These are phyloP conservation scores for Phoma sp. DNA, from an alignment of 2,329 filamentous ascomycete species.

Conservation along the genomic window DNA sequence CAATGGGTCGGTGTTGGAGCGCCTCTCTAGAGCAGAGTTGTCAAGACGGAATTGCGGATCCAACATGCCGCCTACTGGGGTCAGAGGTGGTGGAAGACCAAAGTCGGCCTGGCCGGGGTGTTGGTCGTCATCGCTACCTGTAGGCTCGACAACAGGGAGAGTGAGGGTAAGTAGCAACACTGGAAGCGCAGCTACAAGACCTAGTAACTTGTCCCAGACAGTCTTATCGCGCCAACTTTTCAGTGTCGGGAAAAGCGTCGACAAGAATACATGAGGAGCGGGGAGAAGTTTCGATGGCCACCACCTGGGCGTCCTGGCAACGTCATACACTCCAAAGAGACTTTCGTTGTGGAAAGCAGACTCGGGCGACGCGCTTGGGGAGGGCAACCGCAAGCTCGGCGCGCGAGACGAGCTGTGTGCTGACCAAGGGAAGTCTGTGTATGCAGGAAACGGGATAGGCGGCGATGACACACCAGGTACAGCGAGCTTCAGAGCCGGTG, in stretches of 20 bases:
- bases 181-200: slow-evolving; percentile 82
- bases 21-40: slow-evolving; percentile 2
- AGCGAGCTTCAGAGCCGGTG: slow-evolving; percentile 48
- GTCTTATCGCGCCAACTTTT: slow-evolving; percentile 80
- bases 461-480: slow-evolving; percentile 52
- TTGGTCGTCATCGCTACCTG: slow-evolving; percentile 51
- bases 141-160: slow-evolving; percentile 83
- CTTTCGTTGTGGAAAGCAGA: slow-evolving; percentile 57
- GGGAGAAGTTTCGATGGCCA: slow-evolving; percentile 82
- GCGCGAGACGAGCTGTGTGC: slow-evolving; percentile 53
- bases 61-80: slow-evolving; percentile 23
- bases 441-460: slow-evolving; percentile 71
- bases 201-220: slow-evolving; percentile 83
- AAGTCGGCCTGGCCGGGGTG: slow-evolving; percentile 35
- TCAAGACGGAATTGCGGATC: slow-evolving; percentile 26
- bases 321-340: slow-evolving; percentile 47
- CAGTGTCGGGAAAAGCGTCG: slow-evolving; percentile 86
- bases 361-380: slow-evolving; percentile 56
- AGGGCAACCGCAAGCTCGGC: slow-evolving; percentile 63
- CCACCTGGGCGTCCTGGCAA: slow-evolving; percentile 64
- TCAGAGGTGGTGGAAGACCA: slow-evolving; percentile 38
- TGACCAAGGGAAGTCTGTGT: slow-evolving; percentile 60
- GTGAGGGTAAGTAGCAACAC: slow-evolving; percentile 91
- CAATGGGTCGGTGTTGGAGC: slow-evolving; percentile 9
- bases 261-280: slow-evolving; percentile 70